Percentiles rank a stretch among this genome's conserved stretches.
These are phyloP conservation scores for Hypholoma sublateritium DNA, from an alignment of 768 basidiomycete species.

Conservation along the genomic window DNA sequence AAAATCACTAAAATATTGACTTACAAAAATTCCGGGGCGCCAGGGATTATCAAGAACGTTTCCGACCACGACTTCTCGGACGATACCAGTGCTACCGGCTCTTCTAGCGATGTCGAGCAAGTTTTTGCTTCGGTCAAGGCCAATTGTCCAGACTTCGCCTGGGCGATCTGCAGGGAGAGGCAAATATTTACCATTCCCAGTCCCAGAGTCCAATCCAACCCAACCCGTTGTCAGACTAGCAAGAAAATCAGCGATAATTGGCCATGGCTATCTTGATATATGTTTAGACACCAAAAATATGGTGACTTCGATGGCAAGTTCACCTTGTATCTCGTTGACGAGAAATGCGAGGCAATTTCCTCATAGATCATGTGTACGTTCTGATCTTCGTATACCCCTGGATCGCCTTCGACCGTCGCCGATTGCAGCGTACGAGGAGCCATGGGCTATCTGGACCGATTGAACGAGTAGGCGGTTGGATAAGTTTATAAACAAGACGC, in stretches of 20 bases:
- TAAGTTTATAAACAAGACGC: background rate
- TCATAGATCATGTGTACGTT: conserved; percentile 88
- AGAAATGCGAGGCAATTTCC: conserved; percentile 84
- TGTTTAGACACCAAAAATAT: conserved; percentile 4
- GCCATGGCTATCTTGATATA: conserved; percentile 71
- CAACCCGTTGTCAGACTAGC: conserved; percentile 69
- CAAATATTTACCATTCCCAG: conserved; percentile 97
- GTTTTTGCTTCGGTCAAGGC: conserved; percentile 80
- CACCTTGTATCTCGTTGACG: conserved; percentile 87
- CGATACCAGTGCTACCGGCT: conserved; percentile 46
- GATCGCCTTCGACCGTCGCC: conserved; percentile 45
- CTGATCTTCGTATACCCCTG: conserved; percentile 60
- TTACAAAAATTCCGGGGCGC: conserved; percentile 79
- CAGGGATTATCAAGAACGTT: conserved; percentile 75
- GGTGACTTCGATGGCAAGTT: background rate
- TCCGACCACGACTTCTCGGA: conserved; percentile 77
- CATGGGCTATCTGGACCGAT: conserved; percentile 19
- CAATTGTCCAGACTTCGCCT: conserved; percentile 67
- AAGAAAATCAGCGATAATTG: conserved; percentile 78
- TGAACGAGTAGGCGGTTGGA: conserved; percentile 2
- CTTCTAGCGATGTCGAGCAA: conserved; percentile 72
- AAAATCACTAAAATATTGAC: background rate
- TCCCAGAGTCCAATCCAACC: conserved; percentile 92
- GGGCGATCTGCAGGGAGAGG: conserved; percentile 67
- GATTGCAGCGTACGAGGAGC: conserved; percentile 35